Evolutionary conservation across 2,329 filamentous ascomycete genomes (phyloP), one percentile per base, ranked within the genome.

Genomic region (Penicillium decumbens): DNA sequence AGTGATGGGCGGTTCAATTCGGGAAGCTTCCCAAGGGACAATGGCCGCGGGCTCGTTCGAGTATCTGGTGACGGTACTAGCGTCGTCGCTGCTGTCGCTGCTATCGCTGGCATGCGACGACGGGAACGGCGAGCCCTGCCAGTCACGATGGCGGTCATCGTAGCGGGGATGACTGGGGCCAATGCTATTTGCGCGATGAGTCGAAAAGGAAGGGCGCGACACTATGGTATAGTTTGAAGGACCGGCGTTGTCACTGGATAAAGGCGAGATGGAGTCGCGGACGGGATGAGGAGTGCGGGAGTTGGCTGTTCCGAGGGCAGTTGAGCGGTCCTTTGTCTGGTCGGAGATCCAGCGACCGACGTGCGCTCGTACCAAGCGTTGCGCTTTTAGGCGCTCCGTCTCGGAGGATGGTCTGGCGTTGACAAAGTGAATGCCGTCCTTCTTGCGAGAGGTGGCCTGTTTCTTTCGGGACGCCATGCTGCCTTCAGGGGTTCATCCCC

Each of bases 291-390:
- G 20, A 9, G 40, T 6, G 33, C 13, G 6, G 1, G 45, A 20
- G 9, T 41, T 49, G 24, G 53, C 48, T 6, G 46, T 30, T 20
- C 54, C 52, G 9, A 47, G 37, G 37, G 41, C 56, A 7, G 49
- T 40, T 9, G 56, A 50, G 41, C 63, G 63, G 27, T 65, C 64
- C 50, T 63, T 68, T 28, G 65, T 66, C 45, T 68, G 65, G 18
- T 65, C 62, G 44, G 65, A 68, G 40, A 68, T 68, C 65, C 64
- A 68, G 54, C 61, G 58, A n/a, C 65, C 65, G 10, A 68, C 65
- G 47, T 68, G 65, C 6, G 65, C 65, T 40, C 65, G 62, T n/a
- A 68, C 65, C 39, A 63, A 33, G 12, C 60, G 62, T 41, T 66
- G 62, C 3, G 64, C 62, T 35, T 53, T 58, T 15, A 60, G 23